These are phyloP conservation scores for Calonectria hongkongensis DNA, from an alignment of 2,329 filamentous ascomycete species.

Conservation along the genomic window DNA sequence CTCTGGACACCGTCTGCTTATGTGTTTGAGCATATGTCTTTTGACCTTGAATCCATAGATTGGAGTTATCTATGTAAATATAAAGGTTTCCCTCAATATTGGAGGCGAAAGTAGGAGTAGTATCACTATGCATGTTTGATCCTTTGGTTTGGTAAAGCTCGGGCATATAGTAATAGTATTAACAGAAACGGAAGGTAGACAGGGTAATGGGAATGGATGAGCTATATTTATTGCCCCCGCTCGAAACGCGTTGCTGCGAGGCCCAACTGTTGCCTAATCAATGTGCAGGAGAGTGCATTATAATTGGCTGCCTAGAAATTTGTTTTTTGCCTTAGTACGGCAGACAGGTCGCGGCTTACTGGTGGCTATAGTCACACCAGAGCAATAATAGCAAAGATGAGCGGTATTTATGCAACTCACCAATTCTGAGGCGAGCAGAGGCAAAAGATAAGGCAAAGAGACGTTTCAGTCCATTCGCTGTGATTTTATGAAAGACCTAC, in stretches of 20 bases:
- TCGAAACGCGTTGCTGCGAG: no score
- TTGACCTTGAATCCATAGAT: constrained; percentile 26
- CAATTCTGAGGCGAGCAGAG: not conserved
- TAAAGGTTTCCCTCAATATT: not conserved
- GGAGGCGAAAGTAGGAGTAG: not conserved
- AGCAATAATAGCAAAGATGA: not conserved
- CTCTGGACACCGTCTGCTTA: constrained; percentile 6
- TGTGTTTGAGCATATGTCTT: constrained; percentile 19
- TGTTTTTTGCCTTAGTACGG: not conserved
- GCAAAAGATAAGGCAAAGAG: not conserved
- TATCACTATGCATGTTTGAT: constrained; percentile 1
- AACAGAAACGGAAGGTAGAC: not conserved
- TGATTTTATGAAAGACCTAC: not conserved
- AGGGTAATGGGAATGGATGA: not conserved
- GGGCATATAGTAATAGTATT: not conserved
- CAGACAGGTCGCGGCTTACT: not conserved
- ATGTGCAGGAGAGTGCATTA: no score
- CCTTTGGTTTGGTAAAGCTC: not conserved
- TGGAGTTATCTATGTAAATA: constrained; percentile 31
- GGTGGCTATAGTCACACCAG: not conserved
- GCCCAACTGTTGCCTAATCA: not conserved
- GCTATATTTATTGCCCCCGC: constrained; percentile 15
- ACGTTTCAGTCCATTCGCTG: not conserved
- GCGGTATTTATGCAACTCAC: not conserved
- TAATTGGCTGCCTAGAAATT: not conserved